Conservation (phyloP, 2,329 filamentous ascomycete genomes). For the Daldinia eschscholtzii region DNA sequence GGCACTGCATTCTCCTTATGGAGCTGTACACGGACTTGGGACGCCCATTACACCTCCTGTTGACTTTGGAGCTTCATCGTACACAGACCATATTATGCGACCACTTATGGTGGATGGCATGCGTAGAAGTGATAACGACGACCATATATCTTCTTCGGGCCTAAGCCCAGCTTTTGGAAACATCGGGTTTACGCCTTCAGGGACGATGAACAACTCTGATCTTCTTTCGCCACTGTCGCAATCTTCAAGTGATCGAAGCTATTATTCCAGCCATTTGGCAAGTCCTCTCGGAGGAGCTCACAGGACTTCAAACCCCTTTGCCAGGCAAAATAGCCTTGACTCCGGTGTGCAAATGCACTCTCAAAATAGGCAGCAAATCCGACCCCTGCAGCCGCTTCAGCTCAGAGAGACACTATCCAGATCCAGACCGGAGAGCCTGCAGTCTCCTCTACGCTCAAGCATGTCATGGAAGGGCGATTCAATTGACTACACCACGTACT, state of each 20-base stretch:
- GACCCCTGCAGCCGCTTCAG: slow-evolving; percentile 69
- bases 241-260: slow-evolving; percentile 66
- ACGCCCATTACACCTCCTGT: slow-evolving; percentile 63
- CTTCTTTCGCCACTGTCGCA: slow-evolving; percentile 70
- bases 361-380: slow-evolving; percentile 61
- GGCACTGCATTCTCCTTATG: slow-evolving; percentile 75
- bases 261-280: slow-evolving; percentile 63
- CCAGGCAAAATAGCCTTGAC: slow-evolving; percentile 62
- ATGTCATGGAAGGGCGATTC: slow-evolving; percentile 74
- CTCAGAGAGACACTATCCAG: slow-evolving; percentile 69
- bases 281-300: slow-evolving; percentile 62
- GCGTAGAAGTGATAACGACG: slow-evolving; percentile 72
- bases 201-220: slow-evolving; percentile 64
- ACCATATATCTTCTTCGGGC: slow-evolving; percentile 75
- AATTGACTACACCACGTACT: slow-evolving; percentile 69
- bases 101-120: slow-evolving; percentile 77
- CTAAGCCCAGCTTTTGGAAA: slow-evolving; percentile 76
- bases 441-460: slow-evolving; percentile 70
- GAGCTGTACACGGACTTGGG: slow-evolving; percentile 68
- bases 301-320: slow-evolving; percentile 66
- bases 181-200: slow-evolving; percentile 72
- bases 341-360: slow-evolving; percentile 60
- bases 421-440: slow-evolving; percentile 68
- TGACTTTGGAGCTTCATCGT: slow-evolving; percentile 63
- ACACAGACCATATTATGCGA: slow-evolving; percentile 72